Conservation (phyloP, 192 early-diverging fungal genomes). For the Coemansia sp. region DNA sequence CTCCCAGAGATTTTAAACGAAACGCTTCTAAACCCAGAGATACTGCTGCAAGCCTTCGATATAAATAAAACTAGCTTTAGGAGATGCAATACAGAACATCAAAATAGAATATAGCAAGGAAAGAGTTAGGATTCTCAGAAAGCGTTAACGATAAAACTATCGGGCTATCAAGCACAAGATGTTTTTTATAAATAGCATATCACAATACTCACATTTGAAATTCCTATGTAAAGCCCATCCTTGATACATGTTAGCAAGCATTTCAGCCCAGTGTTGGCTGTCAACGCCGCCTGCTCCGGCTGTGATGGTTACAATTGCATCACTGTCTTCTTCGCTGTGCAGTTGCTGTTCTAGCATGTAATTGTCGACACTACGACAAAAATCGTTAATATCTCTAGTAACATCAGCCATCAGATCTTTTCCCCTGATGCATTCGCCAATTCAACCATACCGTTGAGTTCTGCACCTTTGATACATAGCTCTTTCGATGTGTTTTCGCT, state of each 20-base stretch:
- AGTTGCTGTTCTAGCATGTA: conserved; percentile 50
- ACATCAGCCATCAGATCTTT: conserved; percentile 53
- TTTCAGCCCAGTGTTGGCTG: conserved; percentile 67
- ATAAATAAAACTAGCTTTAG: conserved; percentile 59
- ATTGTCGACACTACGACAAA: conserved; percentile 22
- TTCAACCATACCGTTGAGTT: conserved; percentile 3
- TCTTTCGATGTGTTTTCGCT: background rate
- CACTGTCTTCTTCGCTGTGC: conserved; percentile 24
- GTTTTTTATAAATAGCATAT: background rate
- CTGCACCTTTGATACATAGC: background rate
- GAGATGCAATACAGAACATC: background rate
- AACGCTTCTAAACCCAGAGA: conserved; percentile 7
- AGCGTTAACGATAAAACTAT: too few species aligned
- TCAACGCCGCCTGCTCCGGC: conserved; percentile 59
- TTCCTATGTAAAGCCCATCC: conserved; percentile 62
- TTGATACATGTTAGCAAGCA: conserved; percentile 64
- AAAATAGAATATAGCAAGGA: background rate
- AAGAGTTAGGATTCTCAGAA: too few species aligned
- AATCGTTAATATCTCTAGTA: conserved; percentile 52
- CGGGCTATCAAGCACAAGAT: too few species aligned
- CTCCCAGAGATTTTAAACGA: conserved; percentile 44
- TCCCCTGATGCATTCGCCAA: conserved; percentile 8
- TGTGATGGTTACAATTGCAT: conserved; percentile 57
- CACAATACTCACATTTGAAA: conserved; percentile 47
- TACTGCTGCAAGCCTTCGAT: conserved; percentile 13